phyloP scores from a whole-genome alignment of 139 green algal species.

The Tetraselmis striata region DNA sequence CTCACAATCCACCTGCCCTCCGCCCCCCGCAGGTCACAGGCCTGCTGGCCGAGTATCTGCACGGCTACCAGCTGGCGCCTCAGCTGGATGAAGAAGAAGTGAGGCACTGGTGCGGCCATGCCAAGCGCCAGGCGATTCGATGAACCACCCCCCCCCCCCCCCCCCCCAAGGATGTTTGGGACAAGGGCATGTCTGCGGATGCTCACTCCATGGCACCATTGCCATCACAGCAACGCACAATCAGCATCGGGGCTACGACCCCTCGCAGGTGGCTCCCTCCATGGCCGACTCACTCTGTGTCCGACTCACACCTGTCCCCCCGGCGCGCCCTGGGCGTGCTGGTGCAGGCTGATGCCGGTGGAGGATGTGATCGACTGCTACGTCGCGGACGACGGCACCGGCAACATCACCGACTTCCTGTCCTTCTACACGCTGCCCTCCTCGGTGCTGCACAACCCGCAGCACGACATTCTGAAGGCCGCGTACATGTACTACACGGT shows the following conservation, averaged over 20 bases:
- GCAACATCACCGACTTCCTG: conserved; percentile 78
- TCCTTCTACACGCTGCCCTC: conserved; percentile 94
- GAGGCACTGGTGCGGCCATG: conserved; percentile 68
- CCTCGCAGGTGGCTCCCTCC: too few relatives aligned
- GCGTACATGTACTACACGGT: conserved; percentile 97
- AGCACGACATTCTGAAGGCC: conserved; percentile 77
- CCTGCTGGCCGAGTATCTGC: conserved; percentile 76
- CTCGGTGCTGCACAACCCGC: conserved; percentile 76
- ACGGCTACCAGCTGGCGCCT: conserved; percentile 58
- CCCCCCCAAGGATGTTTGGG: background rate
- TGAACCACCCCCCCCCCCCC: background rate
- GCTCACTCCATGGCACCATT: too few relatives aligned
- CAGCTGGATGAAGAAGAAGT: conserved; percentile 78
- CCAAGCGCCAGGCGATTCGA: background rate
- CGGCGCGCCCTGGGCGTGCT: conserved; percentile 7
- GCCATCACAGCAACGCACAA: too few relatives aligned
- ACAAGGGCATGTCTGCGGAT: background rate
- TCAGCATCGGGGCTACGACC: too few relatives aligned
- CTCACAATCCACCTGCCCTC: background rate
- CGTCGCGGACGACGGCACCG: conserved; percentile 71
- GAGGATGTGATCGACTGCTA: conserved; percentile 79
- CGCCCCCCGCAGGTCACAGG: conserved; percentile 27
- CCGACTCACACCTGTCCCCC: background rate
- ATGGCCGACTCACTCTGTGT: too few relatives aligned
- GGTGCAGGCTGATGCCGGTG: conserved; percentile 43